phyloP scores from a whole-genome alignment of 768 basidiomycete genomes.

The Mycena albidolilacea region DNA sequence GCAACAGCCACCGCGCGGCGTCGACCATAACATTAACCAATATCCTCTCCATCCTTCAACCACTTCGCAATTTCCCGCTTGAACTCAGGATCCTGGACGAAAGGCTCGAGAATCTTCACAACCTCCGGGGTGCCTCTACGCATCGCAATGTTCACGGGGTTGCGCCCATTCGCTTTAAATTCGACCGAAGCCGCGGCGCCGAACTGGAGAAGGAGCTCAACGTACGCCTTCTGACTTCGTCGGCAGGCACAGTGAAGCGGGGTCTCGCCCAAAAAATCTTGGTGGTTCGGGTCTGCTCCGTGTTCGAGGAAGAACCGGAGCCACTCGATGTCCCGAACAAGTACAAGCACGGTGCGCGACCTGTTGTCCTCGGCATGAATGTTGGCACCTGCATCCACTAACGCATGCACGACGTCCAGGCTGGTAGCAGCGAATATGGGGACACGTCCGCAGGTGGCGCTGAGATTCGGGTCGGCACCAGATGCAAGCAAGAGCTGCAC shows the following conservation, averaged over 20 bases:
- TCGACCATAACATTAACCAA: too few relatives aligned
- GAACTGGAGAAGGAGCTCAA: constrained; percentile 8
- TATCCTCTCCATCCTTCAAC: neutral
- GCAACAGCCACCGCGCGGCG: too few relatives aligned
- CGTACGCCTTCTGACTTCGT: neutral
- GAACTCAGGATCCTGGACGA: neutral
- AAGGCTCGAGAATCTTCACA: constrained; percentile 4
- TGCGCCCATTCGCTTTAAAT: neutral
- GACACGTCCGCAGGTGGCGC: neutral
- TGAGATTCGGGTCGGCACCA: neutral
- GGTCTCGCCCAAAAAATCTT: neutral
- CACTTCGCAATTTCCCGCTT: neutral
- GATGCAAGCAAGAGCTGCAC: constrained; percentile 7
- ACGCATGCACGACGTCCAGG: neutral
- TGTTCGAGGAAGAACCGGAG: constrained; percentile 2
- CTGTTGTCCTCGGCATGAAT: neutral
- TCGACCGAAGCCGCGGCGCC: neutral
- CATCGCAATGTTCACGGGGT: neutral
- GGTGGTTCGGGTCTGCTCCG: neutral
- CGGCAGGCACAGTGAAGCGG: neutral
- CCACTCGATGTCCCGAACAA: neutral
- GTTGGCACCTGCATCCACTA: neutral
- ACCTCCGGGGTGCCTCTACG: neutral
- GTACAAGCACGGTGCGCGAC: neutral
- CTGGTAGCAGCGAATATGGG: neutral